Evolutionary conservation across 768 basidiomycete genomes (phyloP), one percentile per base, ranked within the genome.

Genomic region (Leccinellum luteum): DNA sequence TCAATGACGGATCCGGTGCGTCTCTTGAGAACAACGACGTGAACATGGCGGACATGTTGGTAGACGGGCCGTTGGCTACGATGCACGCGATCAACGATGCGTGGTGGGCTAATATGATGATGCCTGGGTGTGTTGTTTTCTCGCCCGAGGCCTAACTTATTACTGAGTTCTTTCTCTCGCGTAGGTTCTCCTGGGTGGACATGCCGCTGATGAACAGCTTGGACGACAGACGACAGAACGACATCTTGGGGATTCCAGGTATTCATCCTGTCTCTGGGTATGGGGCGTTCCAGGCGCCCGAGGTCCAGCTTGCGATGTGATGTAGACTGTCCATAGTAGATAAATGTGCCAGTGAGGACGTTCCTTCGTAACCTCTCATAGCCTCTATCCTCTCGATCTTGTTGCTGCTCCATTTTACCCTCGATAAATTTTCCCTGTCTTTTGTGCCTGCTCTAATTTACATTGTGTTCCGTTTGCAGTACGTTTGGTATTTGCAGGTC

Each of bases 31-130:
- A 12, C 32, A 25, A 54, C 3, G 71, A 72, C 51, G 63, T 69
- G 45, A 61, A 56, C 13, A 68, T 73, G 69, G 49, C 28, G 2
- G 67, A 71, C 3, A 50, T 60, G 15, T 59, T 71, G 28, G 54
- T 62, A 6, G 85, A 82, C 43, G 77, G 87, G 45, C 80, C 84
- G 71, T 76, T 89, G 59, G 89, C 88, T 1, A 81, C 87, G 19
- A 86, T 92, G 85, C 80, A 84, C 51, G 84, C 84, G 28, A 75
- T 92, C 55, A 85, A 87, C 60, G 88, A 85, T 50, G 79, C 74
- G 7, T 92, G 85, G 81, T 90, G 88, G 89, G 73, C 79, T 45
- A 87, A 81, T 50, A 86, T 90, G 85, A 87, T 91, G 89, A 89
- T 92, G 86, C 90, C 90, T 35, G 90, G 90, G 86, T 62, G 1